phyloP scores from a whole-genome alignment of 768 basidiomycete species.

The Tulasnella sp. region DNA sequence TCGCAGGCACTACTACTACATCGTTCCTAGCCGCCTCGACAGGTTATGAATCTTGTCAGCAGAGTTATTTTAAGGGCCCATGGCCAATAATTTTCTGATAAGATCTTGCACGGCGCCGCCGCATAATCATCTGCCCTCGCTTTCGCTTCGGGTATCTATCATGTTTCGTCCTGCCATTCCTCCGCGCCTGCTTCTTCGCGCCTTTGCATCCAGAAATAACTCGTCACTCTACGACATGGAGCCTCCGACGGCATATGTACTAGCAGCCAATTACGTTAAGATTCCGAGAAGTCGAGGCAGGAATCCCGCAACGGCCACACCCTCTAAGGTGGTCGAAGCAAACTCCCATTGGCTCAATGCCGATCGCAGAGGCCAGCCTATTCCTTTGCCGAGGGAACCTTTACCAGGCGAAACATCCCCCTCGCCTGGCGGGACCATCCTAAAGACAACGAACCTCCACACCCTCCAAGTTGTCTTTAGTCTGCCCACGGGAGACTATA shows the following conservation, averaged over 20 bases:
- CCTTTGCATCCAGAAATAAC: slow-evolving; percentile 30
- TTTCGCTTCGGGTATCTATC: too few relatives aligned
- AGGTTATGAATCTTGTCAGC: too few relatives aligned
- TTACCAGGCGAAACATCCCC: neutral
- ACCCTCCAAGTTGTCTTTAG: too few relatives aligned
- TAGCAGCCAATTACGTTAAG: slow-evolving; percentile 66
- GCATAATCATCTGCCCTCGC: too few relatives aligned
- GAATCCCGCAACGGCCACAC: neutral
- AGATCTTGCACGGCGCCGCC: too few relatives aligned
- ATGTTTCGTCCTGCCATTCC: too few relatives aligned
- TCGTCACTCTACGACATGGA: slow-evolving; percentile 46
- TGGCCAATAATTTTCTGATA: too few relatives aligned
- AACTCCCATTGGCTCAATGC: neutral
- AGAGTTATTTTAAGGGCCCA: too few relatives aligned
- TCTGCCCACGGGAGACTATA: too few relatives aligned
- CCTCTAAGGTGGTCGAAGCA: neutral
- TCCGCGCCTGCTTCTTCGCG: slow-evolving; percentile 31
- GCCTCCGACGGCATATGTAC: slow-evolving; percentile 73
- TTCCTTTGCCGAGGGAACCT: slow-evolving; percentile 11
- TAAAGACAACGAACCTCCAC: too few relatives aligned
- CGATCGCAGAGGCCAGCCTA: slow-evolving; percentile 14
- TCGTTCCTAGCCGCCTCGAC: too few relatives aligned
- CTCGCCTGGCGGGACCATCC: neutral
- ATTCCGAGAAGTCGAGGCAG: neutral
- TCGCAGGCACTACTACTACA: too few relatives aligned